Base-by-base conservation (phyloP, 1,284 basidiomycete genomes). In the Puccinia horiana region DNA sequence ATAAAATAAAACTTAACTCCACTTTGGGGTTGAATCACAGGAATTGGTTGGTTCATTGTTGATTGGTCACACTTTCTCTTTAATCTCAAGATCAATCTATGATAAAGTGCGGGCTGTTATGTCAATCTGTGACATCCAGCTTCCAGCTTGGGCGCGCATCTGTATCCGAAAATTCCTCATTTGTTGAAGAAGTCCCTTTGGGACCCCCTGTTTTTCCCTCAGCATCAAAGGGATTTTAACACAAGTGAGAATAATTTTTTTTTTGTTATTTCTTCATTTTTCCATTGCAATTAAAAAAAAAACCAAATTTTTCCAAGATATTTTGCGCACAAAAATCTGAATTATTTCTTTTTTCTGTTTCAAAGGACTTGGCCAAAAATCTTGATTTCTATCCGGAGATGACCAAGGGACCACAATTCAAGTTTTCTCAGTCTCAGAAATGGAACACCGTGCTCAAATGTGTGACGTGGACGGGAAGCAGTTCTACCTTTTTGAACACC, bases 41-140 rank as follows among this genome's bases (percentile, higher is more conserved):
- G 35, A 44, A 18, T 23, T 67, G 3, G 63, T 67, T 8, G 63
- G 63, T 23, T 67, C 63, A n/a, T n/a, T n/a, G n/a, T n/a, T n/a
- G n/a, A n/a, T n/a, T n/a, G n/a, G n/a, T n/a, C n/a, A n/a, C n/a
- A 40, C 23, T 67, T 35, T 40, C 40, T 40, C 35, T 12, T 5
- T 37, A 9, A 44, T 67, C 35, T 67, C 35, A 23, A 9, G 37
- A 23, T 23, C 18, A 23, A 67, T 42, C 8, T 67, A 67, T 35
- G 40, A 40, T 23, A 40, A 42, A 20, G 9, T 67, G 5, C 63
- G 40, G 9, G 35, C 35, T 5, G 63, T 40, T 5, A 37, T 67
- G 18, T n/a, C 63, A 37, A 67, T 44, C 63, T 67, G 63, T 67
- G 63, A 67, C 40, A 67, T 40, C 40, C 35, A 29, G 6, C 63